Evolutionary conservation across 345 rosid species (phyloP).

Genomic region (Arabidopsis arenosa): DNA sequence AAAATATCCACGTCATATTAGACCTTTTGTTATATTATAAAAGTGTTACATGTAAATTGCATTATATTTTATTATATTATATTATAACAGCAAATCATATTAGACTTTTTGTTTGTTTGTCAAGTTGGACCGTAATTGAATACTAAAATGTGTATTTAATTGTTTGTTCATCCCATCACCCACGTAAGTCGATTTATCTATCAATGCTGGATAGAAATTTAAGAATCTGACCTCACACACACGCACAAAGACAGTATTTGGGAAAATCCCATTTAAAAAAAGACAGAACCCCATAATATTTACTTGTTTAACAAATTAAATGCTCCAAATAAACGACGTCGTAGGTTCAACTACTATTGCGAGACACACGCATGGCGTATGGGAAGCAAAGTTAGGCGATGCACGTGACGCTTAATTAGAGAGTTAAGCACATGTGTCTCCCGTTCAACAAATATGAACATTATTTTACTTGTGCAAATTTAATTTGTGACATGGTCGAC

Average conservation of each 20-base stretch:
- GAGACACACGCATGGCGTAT: conserved; percentile 27
- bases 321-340: not conserved
- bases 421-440: conserved; percentile 15
- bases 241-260: not conserved
- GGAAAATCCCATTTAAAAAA: not conserved
- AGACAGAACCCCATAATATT: too few species aligned
- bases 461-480: conserved; percentile 1
- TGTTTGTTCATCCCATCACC: conserved; percentile 25
- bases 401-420: conserved; percentile 9
- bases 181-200: conserved; percentile 18
- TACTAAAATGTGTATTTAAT: not conserved
- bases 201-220: not conserved
- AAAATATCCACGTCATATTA: conserved; percentile 14
- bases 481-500: not conserved
- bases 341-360: not conserved
- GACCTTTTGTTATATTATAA: conserved; percentile 11
- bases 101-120: conserved; percentile 28
- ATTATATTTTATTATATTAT: too few species aligned
- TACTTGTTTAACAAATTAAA: too few species aligned
- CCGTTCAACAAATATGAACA: not conserved
- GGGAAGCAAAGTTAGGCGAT: conserved; percentile 35
- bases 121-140: conserved; percentile 20
- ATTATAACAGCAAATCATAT: not conserved
- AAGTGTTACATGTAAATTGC: too few species aligned
- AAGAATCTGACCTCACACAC: conserved; percentile 2